Conservation (phyloP, 2,329 filamentous ascomycete species). For the Alternaria sp. region DNA sequence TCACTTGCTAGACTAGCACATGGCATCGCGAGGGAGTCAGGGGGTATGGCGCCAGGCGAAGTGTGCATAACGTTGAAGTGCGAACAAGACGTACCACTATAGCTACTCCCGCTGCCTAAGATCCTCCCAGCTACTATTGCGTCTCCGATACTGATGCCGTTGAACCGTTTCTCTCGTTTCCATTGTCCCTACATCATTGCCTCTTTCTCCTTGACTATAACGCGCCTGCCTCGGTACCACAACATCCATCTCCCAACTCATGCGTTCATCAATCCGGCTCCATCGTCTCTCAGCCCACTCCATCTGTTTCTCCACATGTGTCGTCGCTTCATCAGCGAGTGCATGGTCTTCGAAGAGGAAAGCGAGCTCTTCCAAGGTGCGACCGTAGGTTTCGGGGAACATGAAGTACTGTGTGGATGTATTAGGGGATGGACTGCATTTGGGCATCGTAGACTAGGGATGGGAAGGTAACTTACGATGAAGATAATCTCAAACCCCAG, state of each 20-base stretch:
- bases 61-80: background rate
- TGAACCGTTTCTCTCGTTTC: background rate
- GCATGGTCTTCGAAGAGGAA: conserved; percentile 42
- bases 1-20: background rate
- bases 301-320: conserved; percentile 40
- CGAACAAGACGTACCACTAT: background rate
- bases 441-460: too few relatives aligned
- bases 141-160: background rate
- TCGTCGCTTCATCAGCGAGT: conserved; percentile 36
- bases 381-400: conserved; percentile 73
- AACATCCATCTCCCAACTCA: conserved; percentile 23
- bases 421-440: background rate
- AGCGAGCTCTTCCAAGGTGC: conserved; percentile 72
- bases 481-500: conserved; percentile 65
- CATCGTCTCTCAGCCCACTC: conserved; percentile 19
- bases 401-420: conserved; percentile 59
- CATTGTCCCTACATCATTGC: background rate
- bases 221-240: background rate
- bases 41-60: background rate
- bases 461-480: conserved; percentile 54
- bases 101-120: background rate
- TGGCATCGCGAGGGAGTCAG: background rate
- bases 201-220: background rate
- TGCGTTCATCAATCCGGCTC: conserved; percentile 8
- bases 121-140: background rate